Conservation (phyloP, 2,329 filamentous ascomycete genomes). For the Lecanosticta acicola region DNA sequence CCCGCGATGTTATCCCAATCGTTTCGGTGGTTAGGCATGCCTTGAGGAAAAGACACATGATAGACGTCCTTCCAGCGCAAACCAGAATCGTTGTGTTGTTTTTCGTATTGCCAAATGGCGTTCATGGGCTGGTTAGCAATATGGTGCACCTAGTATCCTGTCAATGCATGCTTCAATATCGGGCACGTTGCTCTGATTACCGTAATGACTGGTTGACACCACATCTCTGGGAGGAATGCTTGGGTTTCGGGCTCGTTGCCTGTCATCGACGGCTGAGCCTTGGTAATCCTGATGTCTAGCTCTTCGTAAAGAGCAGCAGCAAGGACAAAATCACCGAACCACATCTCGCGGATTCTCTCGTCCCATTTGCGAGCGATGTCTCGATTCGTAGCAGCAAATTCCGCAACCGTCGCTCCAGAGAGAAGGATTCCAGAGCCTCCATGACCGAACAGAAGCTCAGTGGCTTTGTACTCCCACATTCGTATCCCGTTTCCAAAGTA, state of each 20-base stretch:
- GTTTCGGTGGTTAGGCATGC: slow-evolving; percentile 1
- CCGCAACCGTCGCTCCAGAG: slow-evolving; percentile 19
- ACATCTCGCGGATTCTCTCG: slow-evolving; percentile 14
- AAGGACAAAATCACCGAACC: slow-evolving; percentile 24
- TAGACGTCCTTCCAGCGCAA: slow-evolving; percentile 15
- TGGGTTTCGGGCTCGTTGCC: slow-evolving; percentile 17
- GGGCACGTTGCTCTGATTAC: too few relatives aligned
- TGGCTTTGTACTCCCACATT: slow-evolving; percentile 28
- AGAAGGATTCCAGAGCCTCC: slow-evolving; percentile 26
- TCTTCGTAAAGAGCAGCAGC: slow-evolving; percentile 24
- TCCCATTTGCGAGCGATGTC: slow-evolving; percentile 23
- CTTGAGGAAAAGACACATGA: slow-evolving; percentile 7
- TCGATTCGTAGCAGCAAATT: slow-evolving; percentile 9
- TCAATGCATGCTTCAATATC: too few relatives aligned
- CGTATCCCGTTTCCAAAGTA: slow-evolving; percentile 50
- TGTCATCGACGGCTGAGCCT: slow-evolving; percentile 20
- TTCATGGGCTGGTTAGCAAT: slow-evolving; percentile 16
- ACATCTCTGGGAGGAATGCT: slow-evolving; percentile 16
- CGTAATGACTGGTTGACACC: slow-evolving; percentile 27
- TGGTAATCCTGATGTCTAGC: slow-evolving; percentile 18
- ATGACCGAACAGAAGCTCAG: slow-evolving; percentile 17
- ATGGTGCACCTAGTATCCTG: slow-evolving; percentile 24
- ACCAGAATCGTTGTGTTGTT: not conserved
- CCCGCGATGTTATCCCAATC: slow-evolving; percentile 21
- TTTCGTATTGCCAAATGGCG: slow-evolving; percentile 18